Conservation (phyloP, 169 alveolate species). For the Plasmodium inui region DNA sequence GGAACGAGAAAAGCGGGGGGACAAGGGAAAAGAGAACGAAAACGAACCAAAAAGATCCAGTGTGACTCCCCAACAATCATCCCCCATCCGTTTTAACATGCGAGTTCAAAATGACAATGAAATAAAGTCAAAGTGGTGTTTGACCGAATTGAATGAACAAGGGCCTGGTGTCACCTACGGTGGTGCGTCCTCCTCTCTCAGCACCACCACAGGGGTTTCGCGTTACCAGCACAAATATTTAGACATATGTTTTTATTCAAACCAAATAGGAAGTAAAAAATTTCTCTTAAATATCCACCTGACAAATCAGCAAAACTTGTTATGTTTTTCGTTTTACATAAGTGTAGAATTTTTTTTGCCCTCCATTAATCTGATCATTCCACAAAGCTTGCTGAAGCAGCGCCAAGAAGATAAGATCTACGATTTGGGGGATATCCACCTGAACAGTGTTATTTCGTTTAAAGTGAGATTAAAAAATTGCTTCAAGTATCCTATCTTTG, state of each 20-base stretch:
- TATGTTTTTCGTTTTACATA: constrained; percentile 67
- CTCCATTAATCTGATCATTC: constrained; percentile 28
- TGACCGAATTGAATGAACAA: constrained; percentile 3
- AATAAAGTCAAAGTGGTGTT: constrained; percentile 51
- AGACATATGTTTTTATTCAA: constrained; percentile 60
- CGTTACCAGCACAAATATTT: constrained; percentile 69
- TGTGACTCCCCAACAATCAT: neutral
- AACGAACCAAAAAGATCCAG: neutral
- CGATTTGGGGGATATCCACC: constrained; percentile 55
- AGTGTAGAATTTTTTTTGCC: constrained; percentile 71
- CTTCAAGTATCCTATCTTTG: constrained; percentile 46
- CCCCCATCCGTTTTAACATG: constrained; percentile 18
- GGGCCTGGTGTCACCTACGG: neutral
- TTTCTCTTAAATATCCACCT: constrained; percentile 44
- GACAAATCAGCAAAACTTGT: neutral
- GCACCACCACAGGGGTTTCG: constrained; percentile 3
- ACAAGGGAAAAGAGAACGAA: constrained; percentile 7
- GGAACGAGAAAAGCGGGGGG: neutral
- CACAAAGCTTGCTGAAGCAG: constrained; percentile 14
- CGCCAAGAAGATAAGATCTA: constrained; percentile 11
- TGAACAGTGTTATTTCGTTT: constrained; percentile 53
- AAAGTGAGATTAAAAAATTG: constrained; percentile 52
- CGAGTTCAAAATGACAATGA: constrained; percentile 30
- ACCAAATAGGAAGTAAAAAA: constrained; percentile 62
- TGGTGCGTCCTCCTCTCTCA: neutral